Percentiles rank a stretch among this genome's conserved stretches.
Conservation (phyloP, 2,329 filamentous ascomycete species). For the Diaporthe aspalathi region DNA sequence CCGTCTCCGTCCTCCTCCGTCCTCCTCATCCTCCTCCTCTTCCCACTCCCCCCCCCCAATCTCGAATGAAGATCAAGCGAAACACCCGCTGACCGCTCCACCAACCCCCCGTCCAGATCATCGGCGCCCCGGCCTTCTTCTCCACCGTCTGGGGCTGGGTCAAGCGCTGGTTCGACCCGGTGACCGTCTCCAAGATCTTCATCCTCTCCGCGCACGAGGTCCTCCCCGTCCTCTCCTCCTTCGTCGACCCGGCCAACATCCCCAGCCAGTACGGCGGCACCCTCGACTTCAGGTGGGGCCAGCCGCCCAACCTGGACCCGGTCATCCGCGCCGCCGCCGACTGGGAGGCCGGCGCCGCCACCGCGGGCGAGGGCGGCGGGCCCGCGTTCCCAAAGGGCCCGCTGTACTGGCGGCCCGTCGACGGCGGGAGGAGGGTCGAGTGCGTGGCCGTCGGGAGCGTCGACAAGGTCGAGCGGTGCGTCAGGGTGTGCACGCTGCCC, state of each 20-base stretch:
- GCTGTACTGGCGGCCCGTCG: conserved; percentile 65
- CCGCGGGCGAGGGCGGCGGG: conserved; percentile 51
- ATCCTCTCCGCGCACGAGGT: conserved; percentile 82
- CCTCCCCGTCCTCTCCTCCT: conserved; percentile 78
- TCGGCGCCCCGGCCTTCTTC: conserved; percentile 91
- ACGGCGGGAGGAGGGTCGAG: conserved; percentile 59
- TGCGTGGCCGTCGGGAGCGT: conserved; percentile 65
- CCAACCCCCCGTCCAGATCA: conserved; percentile 64
- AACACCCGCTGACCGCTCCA: neutral
- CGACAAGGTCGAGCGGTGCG: conserved; percentile 57
- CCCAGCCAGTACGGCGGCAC: conserved; percentile 91
- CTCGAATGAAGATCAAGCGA: neutral
- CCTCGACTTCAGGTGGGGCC: conserved; percentile 84
- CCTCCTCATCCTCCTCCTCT: too few relatives aligned
- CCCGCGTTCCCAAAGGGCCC: conserved; percentile 68
- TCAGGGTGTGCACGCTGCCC: conserved; percentile 63
- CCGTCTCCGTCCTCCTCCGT: neutral
- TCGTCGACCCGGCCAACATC: conserved; percentile 85
- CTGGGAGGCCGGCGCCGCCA: conserved; percentile 55
- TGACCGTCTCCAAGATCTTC: conserved; percentile 96
- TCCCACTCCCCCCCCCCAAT: neutral
- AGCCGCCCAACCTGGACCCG: conserved; percentile 79
- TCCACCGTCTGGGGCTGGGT: conserved; percentile 95
- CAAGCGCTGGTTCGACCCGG: conserved; percentile 95
- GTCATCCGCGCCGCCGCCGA: conserved; percentile 59